Conservation (phyloP, 2,329 filamentous ascomycete genomes). For the Westerdykella ornata region DNA sequence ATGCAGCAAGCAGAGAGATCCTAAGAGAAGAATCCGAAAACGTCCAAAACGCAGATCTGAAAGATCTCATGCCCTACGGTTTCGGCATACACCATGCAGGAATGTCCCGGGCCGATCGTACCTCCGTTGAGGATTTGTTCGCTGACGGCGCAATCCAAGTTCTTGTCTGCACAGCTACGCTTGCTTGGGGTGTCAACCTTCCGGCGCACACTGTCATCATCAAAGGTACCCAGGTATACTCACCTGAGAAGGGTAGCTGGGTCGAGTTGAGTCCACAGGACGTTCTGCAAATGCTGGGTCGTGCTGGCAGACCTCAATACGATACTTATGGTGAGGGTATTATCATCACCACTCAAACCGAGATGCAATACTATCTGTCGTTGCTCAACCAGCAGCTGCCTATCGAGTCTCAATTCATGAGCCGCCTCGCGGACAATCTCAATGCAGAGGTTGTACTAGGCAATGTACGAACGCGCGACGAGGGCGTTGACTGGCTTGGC, state of each 20-base stretch:
- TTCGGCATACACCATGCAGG: constrained; percentile 98
- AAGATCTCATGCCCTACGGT: constrained; percentile 90
- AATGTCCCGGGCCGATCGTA: constrained; percentile 92
- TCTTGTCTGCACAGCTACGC: constrained; percentile 92
- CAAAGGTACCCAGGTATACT: constrained; percentile 97
- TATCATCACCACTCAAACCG: constrained; percentile 90
- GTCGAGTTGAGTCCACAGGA: constrained; percentile 96
- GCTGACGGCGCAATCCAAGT: constrained; percentile 87
- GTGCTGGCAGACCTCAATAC: constrained; percentile 91
- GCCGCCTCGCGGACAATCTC: constrained; percentile 87
- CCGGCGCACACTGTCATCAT: constrained; percentile 98
- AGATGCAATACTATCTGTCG: constrained; percentile 96
- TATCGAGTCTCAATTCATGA: constrained; percentile 93
- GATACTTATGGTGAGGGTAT: constrained; percentile 98
- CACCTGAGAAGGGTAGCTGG: constrained; percentile 97
- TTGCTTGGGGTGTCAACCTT: constrained; percentile 98
- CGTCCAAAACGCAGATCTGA: constrained; percentile 79
- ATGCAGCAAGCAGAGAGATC: constrained; percentile 85
- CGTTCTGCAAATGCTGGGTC: constrained; percentile 96
- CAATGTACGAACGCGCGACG: constrained; percentile 83
- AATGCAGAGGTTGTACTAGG: constrained; percentile 95
- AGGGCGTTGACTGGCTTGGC: constrained; percentile 97
- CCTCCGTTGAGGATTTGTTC: constrained; percentile 91
- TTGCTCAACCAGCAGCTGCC: constrained; percentile 94
- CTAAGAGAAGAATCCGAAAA: constrained; percentile 76